Base-by-base conservation (phyloP, 495 filamentous ascomycete genomes). In the Tuber umbilicatum region DNA sequence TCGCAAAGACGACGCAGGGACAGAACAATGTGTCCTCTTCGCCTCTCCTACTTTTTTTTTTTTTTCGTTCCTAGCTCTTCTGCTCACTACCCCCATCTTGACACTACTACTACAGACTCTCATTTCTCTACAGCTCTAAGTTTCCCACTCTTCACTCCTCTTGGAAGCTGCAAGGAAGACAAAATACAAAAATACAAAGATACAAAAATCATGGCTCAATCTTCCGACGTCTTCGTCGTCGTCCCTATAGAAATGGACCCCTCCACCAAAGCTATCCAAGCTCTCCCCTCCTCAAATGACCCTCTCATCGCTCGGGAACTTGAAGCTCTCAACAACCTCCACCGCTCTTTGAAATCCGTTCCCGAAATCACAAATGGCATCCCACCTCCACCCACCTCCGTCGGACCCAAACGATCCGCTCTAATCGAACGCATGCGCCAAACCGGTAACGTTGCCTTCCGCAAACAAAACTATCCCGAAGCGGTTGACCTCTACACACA, bases 391-490 rank as follows among this genome's bases (percentile, higher is more conserved):
- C 92, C 94, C 0, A 84, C 94, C 37, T 92, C 93, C 73, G 88
- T 93, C 47, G 93, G 92, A 86, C 93, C 92, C 40, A 94, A 97
- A 84, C 93, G 93, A 75, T 87, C 87, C 80, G 92, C 92, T 47
- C 90, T 93, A 81, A 91, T 98, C 83, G 88, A 85, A 84, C 98
- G 97, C 83, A 91, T 98, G 78, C 93, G 94, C 84, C 94, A 97
- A 81, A 86, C 86, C 71, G 95, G 91, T 77, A 97, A 97, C 87
- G 83, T 86, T 70, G 89, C 91, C 79, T 93, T 91, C 86, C 91
- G 91, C 82, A 94, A 94, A 83, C 85, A 86, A 79, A 87, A 88
- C 77, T 86, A 92, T 85, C 82, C 83, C 75, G 92, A 95, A 39
- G 95, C 96, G 21, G 86, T 93, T 72, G 89, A 89, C 68, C 87